Evolutionary conservation across 2,329 filamentous ascomycete genomes (phyloP), one percentile per base, ranked within the genome.

Genomic region (Pyrenochaeta sp.): DNA sequence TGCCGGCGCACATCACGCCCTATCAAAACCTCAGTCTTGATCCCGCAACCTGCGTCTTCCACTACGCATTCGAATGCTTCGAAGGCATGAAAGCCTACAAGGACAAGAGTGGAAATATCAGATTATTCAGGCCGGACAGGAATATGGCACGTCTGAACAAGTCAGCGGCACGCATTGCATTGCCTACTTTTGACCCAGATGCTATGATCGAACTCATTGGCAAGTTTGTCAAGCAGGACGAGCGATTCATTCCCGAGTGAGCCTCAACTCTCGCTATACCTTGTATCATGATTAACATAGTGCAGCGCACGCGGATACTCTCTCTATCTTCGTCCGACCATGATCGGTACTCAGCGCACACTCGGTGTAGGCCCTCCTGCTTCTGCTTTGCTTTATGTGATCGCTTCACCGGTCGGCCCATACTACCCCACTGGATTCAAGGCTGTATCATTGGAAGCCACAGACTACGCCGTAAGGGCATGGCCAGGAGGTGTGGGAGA

Each of bases 1-100:
- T 90, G 42, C 81, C 88, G 13, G 92, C 94, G 56, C 85, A 87
- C 65, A 98, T 99, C 76, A 89, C 87, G 19, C 95, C 95, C 22
- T 98, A 98, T 84, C 93, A 97, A 81, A 97, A 97, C 81, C 91
- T 99, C 69, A 94, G 91, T 45, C 90, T 99, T 71, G 95, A 98
- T 79, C 95, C 95, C 27, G 92, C 95, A 43, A 95, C 92, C 34
- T 98, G 93, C 81, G 95, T 98, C 62, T 94, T 99, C 82, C 95
- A 99, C 86, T 99, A 99, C 80, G 95, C 92, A 48, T 98, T 98
- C 76, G 92, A 96, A 80, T 95, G 91, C 78, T 99, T 99, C 80
- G 95, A 99, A 83, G 95, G 95, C 69, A 97, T 98, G 93, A 99
- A 99, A 84, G 95, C 95, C 59, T 99, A 99, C 86, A 96, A 94